phyloP scores from a whole-genome alignment of 1,284 basidiomycete genomes.

The Anthracocystis panici-leucophaei region DNA sequence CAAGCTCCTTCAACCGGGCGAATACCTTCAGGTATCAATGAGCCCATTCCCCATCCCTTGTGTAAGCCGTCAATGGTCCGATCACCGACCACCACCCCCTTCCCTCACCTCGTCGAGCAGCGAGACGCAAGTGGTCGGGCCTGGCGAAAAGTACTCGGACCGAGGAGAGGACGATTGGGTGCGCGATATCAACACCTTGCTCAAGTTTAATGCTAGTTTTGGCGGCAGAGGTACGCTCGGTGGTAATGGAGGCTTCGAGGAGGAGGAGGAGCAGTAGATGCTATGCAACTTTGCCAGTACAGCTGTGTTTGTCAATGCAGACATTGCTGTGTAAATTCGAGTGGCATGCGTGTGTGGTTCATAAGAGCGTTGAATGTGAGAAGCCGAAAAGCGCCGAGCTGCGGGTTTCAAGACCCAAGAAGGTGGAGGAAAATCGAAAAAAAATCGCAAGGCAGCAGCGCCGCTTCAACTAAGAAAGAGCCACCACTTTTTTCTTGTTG shows the following conservation, averaged over 20 bases:
- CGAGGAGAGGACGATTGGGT: conserved; percentile 94
- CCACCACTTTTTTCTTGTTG: background rate
- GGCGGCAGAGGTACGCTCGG: conserved; percentile 59
- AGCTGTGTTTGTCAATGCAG: no score
- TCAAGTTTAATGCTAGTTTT: conserved; percentile 69
- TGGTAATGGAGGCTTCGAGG: conserved; percentile 52
- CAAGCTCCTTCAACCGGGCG: conserved; percentile 82
- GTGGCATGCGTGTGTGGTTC: no score
- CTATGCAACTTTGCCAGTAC: no score
- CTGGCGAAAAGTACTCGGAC: conserved; percentile 56
- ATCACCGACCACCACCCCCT: conserved; percentile 1
- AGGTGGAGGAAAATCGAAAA: no score
- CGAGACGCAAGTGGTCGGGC: conserved; percentile 4
- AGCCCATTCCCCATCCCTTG: conserved; percentile 92
- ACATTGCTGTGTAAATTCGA: no score
- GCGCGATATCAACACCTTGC: conserved; percentile 82
- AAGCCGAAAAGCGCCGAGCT: no score
- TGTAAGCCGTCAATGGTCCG: conserved; percentile 50
- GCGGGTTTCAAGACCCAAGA: no score
- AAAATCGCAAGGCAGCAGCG: no score
- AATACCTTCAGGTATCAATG: conserved; percentile 85
- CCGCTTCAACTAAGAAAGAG: no score
- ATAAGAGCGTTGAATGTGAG: no score
- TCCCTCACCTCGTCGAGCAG: background rate
- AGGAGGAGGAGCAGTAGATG: conserved; percentile 37